A percentile compares a stretch with the other conserved stretches of the same genome.
Conservation (phyloP, 495 filamentous ascomycete species). For the Extremus antarcticus region DNA sequence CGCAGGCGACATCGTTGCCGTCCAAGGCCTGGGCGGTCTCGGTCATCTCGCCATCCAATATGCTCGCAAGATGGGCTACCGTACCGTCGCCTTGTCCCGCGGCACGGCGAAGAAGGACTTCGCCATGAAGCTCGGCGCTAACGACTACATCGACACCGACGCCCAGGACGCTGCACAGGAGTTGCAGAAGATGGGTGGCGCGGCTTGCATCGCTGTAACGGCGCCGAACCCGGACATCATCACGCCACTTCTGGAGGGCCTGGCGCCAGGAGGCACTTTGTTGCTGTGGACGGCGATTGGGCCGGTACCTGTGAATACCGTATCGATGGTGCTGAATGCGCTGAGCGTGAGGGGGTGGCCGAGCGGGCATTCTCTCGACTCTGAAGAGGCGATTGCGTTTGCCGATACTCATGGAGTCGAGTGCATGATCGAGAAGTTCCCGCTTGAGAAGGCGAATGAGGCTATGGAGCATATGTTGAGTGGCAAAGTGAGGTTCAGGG, state of each 20-base stretch:
- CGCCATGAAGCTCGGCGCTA: constrained; percentile 51
- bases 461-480: too few relatives aligned
- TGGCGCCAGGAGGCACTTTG: constrained; percentile 49
- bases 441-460: constrained; percentile 44
- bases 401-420: constrained; percentile 45
- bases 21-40: constrained; percentile 40
- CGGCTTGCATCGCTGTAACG: constrained; percentile 52
- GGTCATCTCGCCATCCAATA: constrained; percentile 59
- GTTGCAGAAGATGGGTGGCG: constrained; percentile 50
- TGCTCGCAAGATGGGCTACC: constrained; percentile 54
- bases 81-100: constrained; percentile 49
- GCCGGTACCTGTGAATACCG: constrained; percentile 41
- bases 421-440: constrained; percentile 53
- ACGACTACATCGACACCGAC: constrained; percentile 53
- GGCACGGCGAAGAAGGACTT: constrained; percentile 48
- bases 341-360: constrained; percentile 52
- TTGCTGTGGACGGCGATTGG: constrained; percentile 33
- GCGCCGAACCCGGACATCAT: constrained; percentile 48
- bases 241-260: constrained; percentile 41
- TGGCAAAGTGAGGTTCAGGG: too few relatives aligned
- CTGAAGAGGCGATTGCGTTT: constrained; percentile 56
- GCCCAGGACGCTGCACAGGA: constrained; percentile 40
- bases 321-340: constrained; percentile 38
- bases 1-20: constrained; percentile 47
- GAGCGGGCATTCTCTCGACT: constrained; percentile 50